Evolutionary conservation across 805 yeast genomes (phyloP).

Genomic region (Candida takata): DNA sequence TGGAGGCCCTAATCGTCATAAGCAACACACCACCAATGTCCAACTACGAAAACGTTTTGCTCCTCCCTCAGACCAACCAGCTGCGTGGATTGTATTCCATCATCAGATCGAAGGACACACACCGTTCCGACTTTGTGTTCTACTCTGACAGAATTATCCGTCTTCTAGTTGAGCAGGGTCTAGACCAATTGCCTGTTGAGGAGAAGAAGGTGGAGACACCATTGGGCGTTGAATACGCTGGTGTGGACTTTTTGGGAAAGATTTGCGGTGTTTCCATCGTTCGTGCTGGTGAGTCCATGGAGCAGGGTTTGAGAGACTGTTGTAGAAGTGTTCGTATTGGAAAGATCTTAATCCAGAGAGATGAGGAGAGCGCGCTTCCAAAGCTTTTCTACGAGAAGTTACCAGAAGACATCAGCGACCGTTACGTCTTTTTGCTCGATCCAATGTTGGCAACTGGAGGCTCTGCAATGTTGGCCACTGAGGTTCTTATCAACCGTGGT

Average conservation of each 20-base stretch:
- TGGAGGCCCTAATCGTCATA: no score
- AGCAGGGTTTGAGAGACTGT: conserved; percentile 95
- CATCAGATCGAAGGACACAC: conserved; percentile 74
- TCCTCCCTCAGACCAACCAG: conserved; percentile 87
- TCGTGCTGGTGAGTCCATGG: conserved; percentile 99
- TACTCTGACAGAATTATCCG: conserved; percentile 94
- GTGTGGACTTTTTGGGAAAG: conserved; percentile 80
- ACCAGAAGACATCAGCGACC: conserved; percentile 83
- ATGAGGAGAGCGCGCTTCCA: conserved; percentile 94
- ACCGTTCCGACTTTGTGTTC: conserved; percentile 89
- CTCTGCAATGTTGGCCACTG: conserved; percentile 94
- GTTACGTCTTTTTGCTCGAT: conserved; percentile 87
- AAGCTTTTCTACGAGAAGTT: conserved; percentile 88
- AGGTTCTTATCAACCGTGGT: conserved; percentile 80
- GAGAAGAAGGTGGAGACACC: conserved; percentile 65
- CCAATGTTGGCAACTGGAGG: conserved; percentile 99
- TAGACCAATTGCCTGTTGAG: conserved; percentile 89
- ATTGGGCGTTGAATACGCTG: conserved; percentile 62
- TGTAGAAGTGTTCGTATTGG: conserved; percentile 96
- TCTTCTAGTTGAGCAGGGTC: conserved; percentile 88
- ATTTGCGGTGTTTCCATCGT: conserved; percentile 98
- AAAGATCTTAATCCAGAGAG: conserved; percentile 93
- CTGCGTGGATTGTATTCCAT: conserved; percentile 80
- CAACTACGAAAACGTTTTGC: conserved; percentile 46
- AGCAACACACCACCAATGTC: background rate